Evolutionary conservation across 2,329 filamentous ascomycete species (phyloP).

Genomic region (Trichoderma semiorbis): DNA sequence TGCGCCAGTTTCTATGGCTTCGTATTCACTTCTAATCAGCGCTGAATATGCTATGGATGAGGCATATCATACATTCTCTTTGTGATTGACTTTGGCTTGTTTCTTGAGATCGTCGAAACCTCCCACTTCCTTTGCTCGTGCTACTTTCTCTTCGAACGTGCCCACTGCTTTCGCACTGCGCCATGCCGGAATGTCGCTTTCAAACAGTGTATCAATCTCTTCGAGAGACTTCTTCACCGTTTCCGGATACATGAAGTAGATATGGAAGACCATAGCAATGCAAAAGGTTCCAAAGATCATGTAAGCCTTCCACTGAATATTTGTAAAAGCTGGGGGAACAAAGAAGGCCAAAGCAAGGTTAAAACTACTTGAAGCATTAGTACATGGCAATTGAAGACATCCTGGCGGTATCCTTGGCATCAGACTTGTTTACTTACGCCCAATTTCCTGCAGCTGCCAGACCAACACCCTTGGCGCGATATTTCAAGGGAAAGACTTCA

Average conservation of each 20-base stretch:
- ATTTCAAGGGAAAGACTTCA: slow-evolving; percentile 1
- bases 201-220: background rate
- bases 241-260: background rate
- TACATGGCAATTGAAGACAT: background rate
- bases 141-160: background rate
- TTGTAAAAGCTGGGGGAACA: slow-evolving; percentile 34
- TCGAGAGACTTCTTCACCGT: background rate
- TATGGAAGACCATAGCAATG: background rate
- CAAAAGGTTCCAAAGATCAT: slow-evolving; percentile 5
- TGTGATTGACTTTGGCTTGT: background rate
- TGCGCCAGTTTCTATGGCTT: background rate
- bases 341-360: slow-evolving; percentile 38
- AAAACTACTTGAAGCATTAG: slow-evolving; percentile 23
- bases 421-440: slow-evolving; percentile 18
- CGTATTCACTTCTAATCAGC: background rate
- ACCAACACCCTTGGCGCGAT: slow-evolving; percentile 46
- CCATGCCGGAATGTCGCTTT: background rate
- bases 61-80: background rate
- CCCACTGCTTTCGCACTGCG: background rate
- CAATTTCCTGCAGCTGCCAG: slow-evolving; percentile 44
- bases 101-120: background rate
- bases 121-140: background rate
- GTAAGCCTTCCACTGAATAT: background rate
- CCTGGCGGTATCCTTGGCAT: background rate
- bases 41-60: no score